Conservation (phyloP, 371 early-diverging fungal species). For the Lichtheimia corymbifera region DNA sequence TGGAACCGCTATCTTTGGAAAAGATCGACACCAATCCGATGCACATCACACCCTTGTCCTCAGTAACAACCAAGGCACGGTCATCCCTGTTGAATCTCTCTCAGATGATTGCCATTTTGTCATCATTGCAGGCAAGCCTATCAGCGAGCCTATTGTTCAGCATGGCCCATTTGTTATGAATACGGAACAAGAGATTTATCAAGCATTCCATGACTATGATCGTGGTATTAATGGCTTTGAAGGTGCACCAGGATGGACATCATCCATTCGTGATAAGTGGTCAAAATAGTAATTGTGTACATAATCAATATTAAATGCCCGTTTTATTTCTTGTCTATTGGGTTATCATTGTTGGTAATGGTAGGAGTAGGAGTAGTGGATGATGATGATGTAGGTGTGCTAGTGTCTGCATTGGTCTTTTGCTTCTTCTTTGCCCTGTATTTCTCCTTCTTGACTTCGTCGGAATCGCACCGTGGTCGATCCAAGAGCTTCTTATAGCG, state of each 20-base stretch:
- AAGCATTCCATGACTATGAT: constrained; percentile 57
- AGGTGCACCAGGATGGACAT: constrained; percentile 48
- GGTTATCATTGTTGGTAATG: constrained; percentile 1
- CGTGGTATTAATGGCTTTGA: constrained; percentile 57
- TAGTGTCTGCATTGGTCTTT: constrained; percentile 15
- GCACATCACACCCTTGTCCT: constrained; percentile 59
- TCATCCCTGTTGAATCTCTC: constrained; percentile 45
- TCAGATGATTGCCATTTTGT: constrained; percentile 61
- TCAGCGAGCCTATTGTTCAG: constrained; percentile 57
- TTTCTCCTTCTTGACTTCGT: constrained; percentile 46
- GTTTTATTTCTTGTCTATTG: not conserved
- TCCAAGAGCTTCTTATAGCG: constrained; percentile 33
- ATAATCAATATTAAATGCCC: not conserved
- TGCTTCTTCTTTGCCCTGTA: constrained; percentile 40
- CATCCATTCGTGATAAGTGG: constrained; percentile 25
- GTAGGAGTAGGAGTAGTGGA: not conserved
- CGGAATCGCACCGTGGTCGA: constrained; percentile 44
- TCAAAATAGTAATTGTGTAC: not conserved
- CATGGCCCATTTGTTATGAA: constrained; percentile 70
- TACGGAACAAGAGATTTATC: constrained; percentile 51
- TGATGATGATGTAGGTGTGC: no score
- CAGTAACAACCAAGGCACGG: constrained; percentile 44
- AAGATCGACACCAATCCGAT: constrained; percentile 45
- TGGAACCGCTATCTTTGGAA: constrained; percentile 61
- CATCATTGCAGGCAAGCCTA: constrained; percentile 61